These are phyloP conservation scores for Xylaria sp. DNA, from an alignment of 2,329 filamentous ascomycete species.

Conservation along the genomic window DNA sequence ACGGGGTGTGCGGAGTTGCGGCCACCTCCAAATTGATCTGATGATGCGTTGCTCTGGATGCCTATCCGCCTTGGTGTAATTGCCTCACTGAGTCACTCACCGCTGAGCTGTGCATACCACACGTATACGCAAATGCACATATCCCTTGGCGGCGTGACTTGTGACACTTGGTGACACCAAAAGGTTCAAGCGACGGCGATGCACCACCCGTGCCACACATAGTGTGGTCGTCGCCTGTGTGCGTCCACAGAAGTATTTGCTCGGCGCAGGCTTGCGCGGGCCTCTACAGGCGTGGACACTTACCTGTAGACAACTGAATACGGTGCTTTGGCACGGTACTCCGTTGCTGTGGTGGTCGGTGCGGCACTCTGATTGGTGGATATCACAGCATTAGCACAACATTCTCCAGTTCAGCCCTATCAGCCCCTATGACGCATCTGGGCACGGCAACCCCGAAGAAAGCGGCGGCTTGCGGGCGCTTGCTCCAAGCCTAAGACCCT, in stretches of 20 bases:
- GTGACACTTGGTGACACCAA: slow-evolving; percentile 22
- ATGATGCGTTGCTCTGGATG: slow-evolving; percentile 26
- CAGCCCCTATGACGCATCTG: slow-evolving; percentile 37
- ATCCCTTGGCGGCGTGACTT: slow-evolving; percentile 25
- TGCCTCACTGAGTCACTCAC: slow-evolving; percentile 33
- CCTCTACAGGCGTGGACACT: background rate
- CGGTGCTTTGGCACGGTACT: slow-evolving; percentile 5
- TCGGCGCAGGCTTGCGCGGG: background rate
- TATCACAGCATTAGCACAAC: slow-evolving; percentile 18
- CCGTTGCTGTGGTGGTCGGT: background rate
- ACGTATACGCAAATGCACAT: slow-evolving; percentile 23
- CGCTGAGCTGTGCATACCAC: slow-evolving; percentile 23
- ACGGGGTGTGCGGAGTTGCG: slow-evolving; percentile 27
- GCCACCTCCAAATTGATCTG: slow-evolving; percentile 19
- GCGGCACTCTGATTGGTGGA: slow-evolving; percentile 16
- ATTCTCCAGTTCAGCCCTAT: slow-evolving; percentile 39
- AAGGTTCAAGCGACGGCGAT: slow-evolving; percentile 2
- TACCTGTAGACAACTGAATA: background rate
- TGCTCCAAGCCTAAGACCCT: slow-evolving; percentile 19
- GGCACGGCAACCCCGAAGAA: slow-evolving; percentile 38
- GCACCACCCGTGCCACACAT: slow-evolving; percentile 23
- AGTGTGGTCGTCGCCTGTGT: slow-evolving; percentile 17
- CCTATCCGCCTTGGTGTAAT: slow-evolving; percentile 23
- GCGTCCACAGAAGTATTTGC: slow-evolving; percentile 5
- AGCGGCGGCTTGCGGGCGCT: slow-evolving; percentile 24